Percentiles rank a stretch among this genome's conserved stretches.
Conservation (phyloP, 2,329 filamentous ascomycete genomes). For the Diaporthe citri region DNA sequence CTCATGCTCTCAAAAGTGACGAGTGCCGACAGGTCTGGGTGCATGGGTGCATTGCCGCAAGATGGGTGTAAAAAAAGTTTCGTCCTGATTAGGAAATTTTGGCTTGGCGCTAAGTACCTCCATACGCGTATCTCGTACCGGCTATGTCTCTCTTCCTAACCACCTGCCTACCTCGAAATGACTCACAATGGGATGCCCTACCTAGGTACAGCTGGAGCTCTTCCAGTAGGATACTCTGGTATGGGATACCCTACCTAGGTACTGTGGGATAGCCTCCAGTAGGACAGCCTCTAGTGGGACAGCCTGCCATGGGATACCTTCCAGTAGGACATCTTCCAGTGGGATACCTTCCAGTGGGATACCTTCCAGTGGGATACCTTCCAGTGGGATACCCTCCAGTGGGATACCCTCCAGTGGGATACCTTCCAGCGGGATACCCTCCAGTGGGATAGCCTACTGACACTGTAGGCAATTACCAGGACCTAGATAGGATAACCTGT, state of each 20-base stretch:
- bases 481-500: background rate
- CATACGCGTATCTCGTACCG: background rate
- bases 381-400: background rate
- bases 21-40: background rate
- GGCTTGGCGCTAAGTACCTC: background rate
- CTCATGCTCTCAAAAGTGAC: background rate
- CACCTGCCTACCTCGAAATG: background rate
- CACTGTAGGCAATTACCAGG: no score
- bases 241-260: background rate
- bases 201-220: no score
- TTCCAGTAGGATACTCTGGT: background rate
- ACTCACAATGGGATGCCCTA: background rate
- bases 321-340: background rate
- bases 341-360: background rate
- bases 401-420: background rate
- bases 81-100: conserved; percentile 11
- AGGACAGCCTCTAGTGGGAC: background rate
- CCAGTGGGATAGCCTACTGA: no score
- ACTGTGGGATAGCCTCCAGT: background rate
- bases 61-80: background rate
- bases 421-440: no score
- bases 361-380: background rate
- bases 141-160: background rate
- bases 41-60: background rate
- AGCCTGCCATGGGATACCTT: background rate